A percentile compares a stretch with the other conserved stretches of the same genome.
Conservation (phyloP, 192 early-diverging fungal species). For the Thamnidium elegans region DNA sequence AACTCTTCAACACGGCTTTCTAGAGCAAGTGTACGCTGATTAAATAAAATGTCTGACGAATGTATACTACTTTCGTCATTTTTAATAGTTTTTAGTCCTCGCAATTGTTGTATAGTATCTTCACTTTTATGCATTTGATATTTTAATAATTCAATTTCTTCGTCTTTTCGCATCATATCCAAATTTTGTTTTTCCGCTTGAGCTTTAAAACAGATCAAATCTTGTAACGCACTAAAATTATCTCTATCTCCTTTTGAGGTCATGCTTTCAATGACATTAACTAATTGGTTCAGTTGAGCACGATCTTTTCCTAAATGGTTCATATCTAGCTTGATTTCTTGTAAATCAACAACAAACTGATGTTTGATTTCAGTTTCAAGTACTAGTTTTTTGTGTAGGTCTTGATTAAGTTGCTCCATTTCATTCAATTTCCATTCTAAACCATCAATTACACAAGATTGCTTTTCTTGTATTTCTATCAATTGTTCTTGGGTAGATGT, state of each 20-base stretch:
- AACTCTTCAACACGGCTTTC: conserved; percentile 5
- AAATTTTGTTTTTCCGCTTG: not conserved
- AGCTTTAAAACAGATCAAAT: not conserved
- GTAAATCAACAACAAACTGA: not conserved
- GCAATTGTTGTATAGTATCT: no score
- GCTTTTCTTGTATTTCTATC: not conserved
- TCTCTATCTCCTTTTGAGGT: not conserved
- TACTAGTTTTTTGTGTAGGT: not conserved
- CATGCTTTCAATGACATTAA: not conserved
- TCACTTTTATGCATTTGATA: no score
- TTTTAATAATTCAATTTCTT: not conserved
- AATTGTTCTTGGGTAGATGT: not conserved
- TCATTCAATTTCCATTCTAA: not conserved
- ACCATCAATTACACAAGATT: not conserved
- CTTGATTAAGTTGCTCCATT: not conserved
- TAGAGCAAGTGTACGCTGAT: not conserved
- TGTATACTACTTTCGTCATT: not conserved
- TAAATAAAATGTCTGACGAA: not conserved
- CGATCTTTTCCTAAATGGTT: not conserved
- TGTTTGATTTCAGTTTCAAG: not conserved
- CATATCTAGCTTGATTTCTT: not conserved
- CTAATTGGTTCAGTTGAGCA: not conserved
- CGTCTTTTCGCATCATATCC: not conserved
- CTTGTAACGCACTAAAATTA: not conserved
- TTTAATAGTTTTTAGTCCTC: not conserved